Base-by-base conservation (phyloP, 768 basidiomycete species). In the Mycena haematopus region DNA sequence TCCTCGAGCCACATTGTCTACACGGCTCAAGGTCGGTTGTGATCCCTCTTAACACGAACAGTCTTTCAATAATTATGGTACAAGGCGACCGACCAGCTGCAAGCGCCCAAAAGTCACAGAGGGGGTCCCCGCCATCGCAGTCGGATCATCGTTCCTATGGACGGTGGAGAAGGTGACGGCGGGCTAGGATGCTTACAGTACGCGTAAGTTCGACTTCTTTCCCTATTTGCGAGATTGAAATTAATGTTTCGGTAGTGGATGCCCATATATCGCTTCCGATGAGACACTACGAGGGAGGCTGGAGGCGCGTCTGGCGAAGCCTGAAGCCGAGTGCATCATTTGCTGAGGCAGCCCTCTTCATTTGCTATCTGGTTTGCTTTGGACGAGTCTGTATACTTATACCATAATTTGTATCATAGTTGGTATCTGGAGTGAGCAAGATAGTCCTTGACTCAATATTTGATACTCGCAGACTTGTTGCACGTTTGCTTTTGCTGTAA, bases 131-230 rank as follows among this genome's bases (percentile, higher is more conserved):
- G n/a, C n/a, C n/a, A n/a, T n/a, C n/a, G 70, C 19, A 71, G 56
- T 8, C 69, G 60, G 9, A 72, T 82, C 42, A 53, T 71, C 24
- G 73, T 73, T 1, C 68, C 72, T 0, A 68, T 80, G 22, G 70
- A 71, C 36, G 57, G n/a, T n/a, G n/a, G n/a, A n/a, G n/a, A 66
- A 19, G 36, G 44, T 33, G 71, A 62, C 45, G 74, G 24, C 63
- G 68, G 61, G 53, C 65, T 57, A 67, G 79, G 70, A 3, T 67
- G 69, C 11, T 60, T 82, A 19, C 72, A 77, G 42, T 79, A 78
- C 51, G 76, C 77, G 81, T 82, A 50, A 68, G 80, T 77, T 6
- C 2, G 25, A n/a, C 19, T 44, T 24, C 50, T 17, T 22, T 13
- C 17, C 5, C 40, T 21, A 58, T 19, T 58, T 11, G 22, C 4